A percentile compares a stretch with the other conserved stretches of the same genome.
Conservation (phyloP, 2,329 filamentous ascomycete species). For the Camillea tinctor region DNA sequence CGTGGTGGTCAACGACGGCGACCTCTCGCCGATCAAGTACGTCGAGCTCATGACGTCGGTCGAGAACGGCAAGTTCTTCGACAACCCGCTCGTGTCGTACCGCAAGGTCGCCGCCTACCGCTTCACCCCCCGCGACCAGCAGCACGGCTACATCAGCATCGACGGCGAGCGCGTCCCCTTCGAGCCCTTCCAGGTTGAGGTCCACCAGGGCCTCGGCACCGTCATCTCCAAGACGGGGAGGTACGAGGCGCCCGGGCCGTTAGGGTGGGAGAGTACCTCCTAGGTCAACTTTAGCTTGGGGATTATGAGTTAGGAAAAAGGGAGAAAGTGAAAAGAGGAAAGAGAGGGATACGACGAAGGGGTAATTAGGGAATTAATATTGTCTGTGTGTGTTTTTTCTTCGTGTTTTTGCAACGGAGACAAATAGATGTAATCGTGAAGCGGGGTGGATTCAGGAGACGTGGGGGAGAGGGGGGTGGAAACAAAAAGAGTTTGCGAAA, state of each 20-base stretch:
- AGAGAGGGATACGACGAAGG: neutral
- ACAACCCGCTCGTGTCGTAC: slow-evolving; percentile 74
- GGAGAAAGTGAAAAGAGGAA: neutral
- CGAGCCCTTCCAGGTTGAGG: slow-evolving; percentile 85
- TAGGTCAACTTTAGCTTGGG: too few relatives aligned
- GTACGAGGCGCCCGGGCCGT: slow-evolving; percentile 65
- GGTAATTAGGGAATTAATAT: slow-evolving; percentile 1
- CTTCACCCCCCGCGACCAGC: slow-evolving; percentile 70
- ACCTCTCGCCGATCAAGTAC: slow-evolving; percentile 65
- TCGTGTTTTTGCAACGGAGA: too few relatives aligned
- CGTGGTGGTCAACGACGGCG: slow-evolving; percentile 75
- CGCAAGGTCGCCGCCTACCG: slow-evolving; percentile 86
- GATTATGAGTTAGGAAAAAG: too few relatives aligned
- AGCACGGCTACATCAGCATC: slow-evolving; percentile 84
- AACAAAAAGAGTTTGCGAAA: too few relatives aligned
- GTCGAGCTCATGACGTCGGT: slow-evolving; percentile 70
- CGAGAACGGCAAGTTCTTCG: slow-evolving; percentile 73
- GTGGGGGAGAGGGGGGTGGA: too few relatives aligned
- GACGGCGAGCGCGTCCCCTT: slow-evolving; percentile 89
- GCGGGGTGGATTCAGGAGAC: too few relatives aligned
- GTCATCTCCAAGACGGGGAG: slow-evolving; percentile 75
- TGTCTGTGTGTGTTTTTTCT: too few relatives aligned
- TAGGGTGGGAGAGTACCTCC: slow-evolving; percentile 46
- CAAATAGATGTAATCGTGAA: too few relatives aligned
- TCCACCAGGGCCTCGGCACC: slow-evolving; percentile 78